A percentile compares a stretch with the other conserved stretches of the same genome.
Evolutionary conservation across 2,329 filamentous ascomycete species (phyloP).

Genomic region (Ascochyta rabiei): DNA sequence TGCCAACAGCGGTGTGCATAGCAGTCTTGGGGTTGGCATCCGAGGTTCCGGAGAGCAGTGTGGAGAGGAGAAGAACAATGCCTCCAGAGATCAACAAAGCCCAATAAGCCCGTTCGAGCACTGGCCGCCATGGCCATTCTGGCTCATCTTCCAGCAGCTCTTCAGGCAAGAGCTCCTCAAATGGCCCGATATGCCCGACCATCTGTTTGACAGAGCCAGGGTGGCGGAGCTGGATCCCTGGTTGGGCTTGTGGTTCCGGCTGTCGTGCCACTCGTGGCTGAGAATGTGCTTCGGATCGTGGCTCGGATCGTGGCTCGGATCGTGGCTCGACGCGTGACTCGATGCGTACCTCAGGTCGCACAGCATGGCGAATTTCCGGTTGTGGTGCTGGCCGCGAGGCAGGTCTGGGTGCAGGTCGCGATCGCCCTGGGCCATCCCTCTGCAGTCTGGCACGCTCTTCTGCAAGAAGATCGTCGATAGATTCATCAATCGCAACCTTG

Average conservation of each 20-base stretch:
- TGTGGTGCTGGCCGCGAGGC: background rate
- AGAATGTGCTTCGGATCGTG: too few species aligned
- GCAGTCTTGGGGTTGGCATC: conserved; percentile 8
- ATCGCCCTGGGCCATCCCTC: conserved; percentile 17
- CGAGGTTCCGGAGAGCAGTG: conserved; percentile 5
- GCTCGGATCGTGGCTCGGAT: background rate
- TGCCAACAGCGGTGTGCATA: conserved; percentile 18
- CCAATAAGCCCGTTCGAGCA: conserved; percentile 19
- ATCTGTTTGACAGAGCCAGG: conserved; percentile 24
- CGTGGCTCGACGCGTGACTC: background rate
- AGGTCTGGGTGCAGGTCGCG: background rate
- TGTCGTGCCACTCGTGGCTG: background rate
- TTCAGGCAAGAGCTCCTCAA: background rate
- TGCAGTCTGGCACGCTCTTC: conserved; percentile 27
- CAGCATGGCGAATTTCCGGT: background rate
- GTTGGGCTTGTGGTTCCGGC: background rate
- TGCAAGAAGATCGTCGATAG: conserved; percentile 21
- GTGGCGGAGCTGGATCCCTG: conserved; percentile 14
- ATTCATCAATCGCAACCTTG: conserved; percentile 13
- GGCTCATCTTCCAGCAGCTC: conserved; percentile 18
- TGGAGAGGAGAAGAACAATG: conserved; percentile 2
- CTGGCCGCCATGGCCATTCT: conserved; percentile 23
- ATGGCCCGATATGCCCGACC: conserved; percentile 25
- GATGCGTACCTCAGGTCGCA: background rate
- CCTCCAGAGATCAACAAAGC: conserved; percentile 3